Percentiles rank a stretch among this genome's conserved stretches.
phyloP scores from a whole-genome alignment of 805 yeast species.

The Schwanniomyces polymorphus region DNA sequence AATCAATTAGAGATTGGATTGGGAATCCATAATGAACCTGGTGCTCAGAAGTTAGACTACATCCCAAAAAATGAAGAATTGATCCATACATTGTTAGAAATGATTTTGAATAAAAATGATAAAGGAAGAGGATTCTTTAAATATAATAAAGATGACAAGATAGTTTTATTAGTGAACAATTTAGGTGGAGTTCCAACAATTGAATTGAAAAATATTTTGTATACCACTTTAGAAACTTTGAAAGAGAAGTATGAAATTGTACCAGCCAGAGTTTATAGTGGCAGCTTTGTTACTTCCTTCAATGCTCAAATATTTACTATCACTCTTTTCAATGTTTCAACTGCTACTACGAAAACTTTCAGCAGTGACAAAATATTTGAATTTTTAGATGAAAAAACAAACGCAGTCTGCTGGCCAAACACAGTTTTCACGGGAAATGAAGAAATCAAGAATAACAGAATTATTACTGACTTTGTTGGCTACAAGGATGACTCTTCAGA shows the following conservation, averaged over 20 bases:
- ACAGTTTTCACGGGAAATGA: slow-evolving; percentile 9
- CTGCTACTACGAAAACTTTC: slow-evolving; percentile 19
- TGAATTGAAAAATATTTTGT: slow-evolving; percentile 28
- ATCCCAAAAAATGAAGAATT: slow-evolving; percentile 33
- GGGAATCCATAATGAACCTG: slow-evolving; percentile 43
- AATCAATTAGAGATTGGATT: slow-evolving; percentile 34
- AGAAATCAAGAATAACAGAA: slow-evolving; percentile 19
- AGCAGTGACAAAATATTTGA: slow-evolving; percentile 19
- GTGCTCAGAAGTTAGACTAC: slow-evolving; percentile 25
- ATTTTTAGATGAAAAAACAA: slow-evolving; percentile 29
- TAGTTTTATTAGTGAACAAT: slow-evolving; percentile 32
- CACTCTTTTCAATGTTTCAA: slow-evolving; percentile 33
- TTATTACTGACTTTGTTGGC: slow-evolving; percentile 22
- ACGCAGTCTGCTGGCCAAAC: slow-evolving; percentile 30
- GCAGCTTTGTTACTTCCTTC: slow-evolving; percentile 33
- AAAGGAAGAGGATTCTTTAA: slow-evolving; percentile 29
- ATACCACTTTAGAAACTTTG: slow-evolving; percentile 20
- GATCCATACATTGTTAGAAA: slow-evolving; percentile 20
- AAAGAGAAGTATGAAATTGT: slow-evolving; percentile 21
- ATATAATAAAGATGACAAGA: slow-evolving; percentile 24
- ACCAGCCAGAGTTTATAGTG: slow-evolving; percentile 29
- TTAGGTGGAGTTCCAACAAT: slow-evolving; percentile 37
- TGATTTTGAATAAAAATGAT: slow-evolving; percentile 23
- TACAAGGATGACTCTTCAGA: slow-evolving; percentile 15
- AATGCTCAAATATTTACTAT: slow-evolving; percentile 39